Percentiles rank a stretch among this genome's conserved stretches.
These are phyloP conservation scores for Dinochytrium kinnereticum DNA, from an alignment of 371 early-diverging fungal species.

Conservation along the genomic window DNA sequence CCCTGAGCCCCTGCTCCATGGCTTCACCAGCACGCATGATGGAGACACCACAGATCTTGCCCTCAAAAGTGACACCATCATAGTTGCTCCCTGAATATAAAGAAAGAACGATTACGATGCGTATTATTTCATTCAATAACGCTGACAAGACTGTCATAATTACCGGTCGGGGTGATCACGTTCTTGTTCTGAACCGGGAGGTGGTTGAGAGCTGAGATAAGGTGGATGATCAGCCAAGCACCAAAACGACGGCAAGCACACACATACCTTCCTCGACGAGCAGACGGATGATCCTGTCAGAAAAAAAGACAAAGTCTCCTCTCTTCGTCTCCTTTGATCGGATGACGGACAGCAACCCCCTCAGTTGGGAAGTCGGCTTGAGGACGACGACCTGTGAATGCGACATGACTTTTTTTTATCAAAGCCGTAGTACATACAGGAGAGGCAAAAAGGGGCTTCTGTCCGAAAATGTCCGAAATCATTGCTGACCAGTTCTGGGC, in stretches of 20 bases:
- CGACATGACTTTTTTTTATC: neutral
- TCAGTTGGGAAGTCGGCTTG: slow-evolving; percentile 33
- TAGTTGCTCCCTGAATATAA: slow-evolving; percentile 55
- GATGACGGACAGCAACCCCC: slow-evolving; percentile 68
- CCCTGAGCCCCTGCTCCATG: slow-evolving; percentile 90
- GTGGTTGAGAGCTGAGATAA: slow-evolving; percentile 76
- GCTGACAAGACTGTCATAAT: slow-evolving; percentile 1
- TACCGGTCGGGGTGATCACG: slow-evolving; percentile 80
- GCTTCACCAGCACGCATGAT: slow-evolving; percentile 96
- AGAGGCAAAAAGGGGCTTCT: too few species aligned
- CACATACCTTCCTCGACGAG: slow-evolving; percentile 84
- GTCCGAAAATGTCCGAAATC: neutral
- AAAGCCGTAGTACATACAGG: neutral
- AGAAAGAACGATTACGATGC: neutral
- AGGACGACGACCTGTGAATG: slow-evolving; percentile 31
- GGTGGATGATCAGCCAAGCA: neutral
- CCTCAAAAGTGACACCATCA: slow-evolving; percentile 79
- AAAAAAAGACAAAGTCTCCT: slow-evolving; percentile 91
- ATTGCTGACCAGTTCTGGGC: too few species aligned
- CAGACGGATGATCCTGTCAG: slow-evolving; percentile 87
- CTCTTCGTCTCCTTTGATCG: slow-evolving; percentile 79
- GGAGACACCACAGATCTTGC: slow-evolving; percentile 93
- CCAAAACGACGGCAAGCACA: neutral
- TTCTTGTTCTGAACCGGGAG: slow-evolving; percentile 81
- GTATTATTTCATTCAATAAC: too few species aligned